These are phyloP conservation scores for Magnolia sinica DNA, from an alignment of 164 flowering plant species.

Conservation along the genomic window DNA sequence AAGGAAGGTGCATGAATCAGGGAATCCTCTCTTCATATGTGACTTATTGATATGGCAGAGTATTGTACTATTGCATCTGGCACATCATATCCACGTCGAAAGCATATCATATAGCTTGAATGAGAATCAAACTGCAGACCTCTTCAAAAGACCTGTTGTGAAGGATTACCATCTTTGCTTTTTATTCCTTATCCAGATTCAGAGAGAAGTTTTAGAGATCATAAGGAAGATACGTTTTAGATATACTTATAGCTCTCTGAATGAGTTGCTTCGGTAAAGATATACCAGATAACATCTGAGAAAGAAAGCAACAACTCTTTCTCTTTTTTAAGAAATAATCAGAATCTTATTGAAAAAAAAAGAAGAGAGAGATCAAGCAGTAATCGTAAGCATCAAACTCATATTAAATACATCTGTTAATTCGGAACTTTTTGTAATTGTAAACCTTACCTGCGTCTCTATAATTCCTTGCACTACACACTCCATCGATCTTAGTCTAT, in stretches of 20 bases:
- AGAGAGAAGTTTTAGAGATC: background rate
- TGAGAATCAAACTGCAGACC: background rate
- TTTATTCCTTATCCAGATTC: too few relatives aligned
- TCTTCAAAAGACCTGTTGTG: background rate
- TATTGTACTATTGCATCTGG: too few relatives aligned
- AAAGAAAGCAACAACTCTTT: too few relatives aligned
- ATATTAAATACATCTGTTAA: too few relatives aligned
- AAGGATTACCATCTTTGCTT: background rate
- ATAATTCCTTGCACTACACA: constrained; percentile 27
- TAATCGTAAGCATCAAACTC: too few relatives aligned
- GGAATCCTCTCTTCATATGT: too few relatives aligned
- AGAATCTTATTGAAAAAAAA: too few relatives aligned
- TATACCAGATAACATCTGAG: background rate
- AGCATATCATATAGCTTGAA: background rate
- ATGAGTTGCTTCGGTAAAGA: background rate
- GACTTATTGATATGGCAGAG: too few relatives aligned
- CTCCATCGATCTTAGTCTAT: constrained; percentile 12
- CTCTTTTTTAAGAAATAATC: too few relatives aligned
- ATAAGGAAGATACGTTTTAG: background rate
- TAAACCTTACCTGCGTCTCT: constrained; percentile 21
- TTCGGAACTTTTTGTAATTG: background rate
- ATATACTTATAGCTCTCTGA: background rate
- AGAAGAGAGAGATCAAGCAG: too few relatives aligned
- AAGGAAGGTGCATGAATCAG: too few relatives aligned
- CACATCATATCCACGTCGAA: background rate